Evolutionary conservation across 768 basidiomycete genomes (phyloP).

Genomic region (Tylopilus sp.): DNA sequence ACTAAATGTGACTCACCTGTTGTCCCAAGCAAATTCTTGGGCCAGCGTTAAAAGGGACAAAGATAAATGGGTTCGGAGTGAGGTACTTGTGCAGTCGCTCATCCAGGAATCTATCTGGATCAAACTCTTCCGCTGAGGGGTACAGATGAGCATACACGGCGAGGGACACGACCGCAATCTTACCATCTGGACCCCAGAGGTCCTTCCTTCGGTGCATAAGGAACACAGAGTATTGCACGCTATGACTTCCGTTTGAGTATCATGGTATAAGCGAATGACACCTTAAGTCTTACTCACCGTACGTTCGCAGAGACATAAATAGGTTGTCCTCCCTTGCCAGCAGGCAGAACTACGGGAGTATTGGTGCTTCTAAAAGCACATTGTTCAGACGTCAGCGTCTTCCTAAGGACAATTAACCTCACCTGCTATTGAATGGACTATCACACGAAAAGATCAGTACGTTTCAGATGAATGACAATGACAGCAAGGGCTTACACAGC

Average conservation of each 20-base stretch:
- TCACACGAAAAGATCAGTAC: constrained; percentile 1
- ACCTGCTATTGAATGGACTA: constrained; percentile 28
- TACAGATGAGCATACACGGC: not conserved
- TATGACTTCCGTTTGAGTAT: constrained; percentile 10
- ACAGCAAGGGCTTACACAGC: constrained; percentile 26
- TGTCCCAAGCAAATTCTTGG: constrained; percentile 38
- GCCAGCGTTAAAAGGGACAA: constrained; percentile 41
- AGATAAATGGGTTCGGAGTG: constrained; percentile 51
- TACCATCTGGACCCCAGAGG: constrained; percentile 69
- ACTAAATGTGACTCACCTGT: constrained; percentile 27
- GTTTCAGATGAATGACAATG: not conserved
- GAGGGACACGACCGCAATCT: not conserved
- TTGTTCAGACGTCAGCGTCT: not conserved
- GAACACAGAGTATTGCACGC: constrained; percentile 44
- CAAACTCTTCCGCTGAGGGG: constrained; percentile 50
- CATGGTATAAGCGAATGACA: too few relatives aligned
- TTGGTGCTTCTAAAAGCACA: constrained; percentile 18
- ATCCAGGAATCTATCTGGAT: constrained; percentile 68
- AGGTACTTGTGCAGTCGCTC: constrained; percentile 54
- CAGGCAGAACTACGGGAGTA: constrained; percentile 23
- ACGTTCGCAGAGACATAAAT: constrained; percentile 33
- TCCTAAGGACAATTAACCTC: not conserved
- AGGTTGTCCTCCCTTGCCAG: constrained; percentile 24
- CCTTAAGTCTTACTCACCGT: constrained; percentile 18
- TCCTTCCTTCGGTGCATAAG: constrained; percentile 62